phyloP scores from a whole-genome alignment of 2,329 filamentous ascomycete species.

The Colletotrichum nymphaeae region DNA sequence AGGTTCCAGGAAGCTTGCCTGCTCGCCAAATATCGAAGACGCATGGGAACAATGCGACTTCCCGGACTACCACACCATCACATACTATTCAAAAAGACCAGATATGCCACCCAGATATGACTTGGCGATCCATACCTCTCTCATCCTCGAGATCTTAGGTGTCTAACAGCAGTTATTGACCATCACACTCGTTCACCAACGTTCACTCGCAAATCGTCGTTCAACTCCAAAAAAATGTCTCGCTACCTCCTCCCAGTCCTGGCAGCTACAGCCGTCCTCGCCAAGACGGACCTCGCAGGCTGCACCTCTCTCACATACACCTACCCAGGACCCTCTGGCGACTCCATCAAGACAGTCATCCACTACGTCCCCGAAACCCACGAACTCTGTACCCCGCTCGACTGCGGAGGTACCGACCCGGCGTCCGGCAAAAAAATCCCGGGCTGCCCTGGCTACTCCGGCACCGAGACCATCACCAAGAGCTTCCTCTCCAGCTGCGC shows the following conservation, averaged over 20 bases:
- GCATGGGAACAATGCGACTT: neutral
- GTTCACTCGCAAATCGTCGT: neutral
- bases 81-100: neutral
- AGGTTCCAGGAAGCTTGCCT: neutral
- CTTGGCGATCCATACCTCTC: neutral
- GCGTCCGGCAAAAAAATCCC: constrained; percentile 72
- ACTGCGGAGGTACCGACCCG: constrained; percentile 72
- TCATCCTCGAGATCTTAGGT: neutral
- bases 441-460: constrained; percentile 66
- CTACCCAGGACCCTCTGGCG: constrained; percentile 36
- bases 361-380: constrained; percentile 73
- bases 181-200: neutral
- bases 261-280: constrained; percentile 46
- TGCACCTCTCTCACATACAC: constrained; percentile 51
- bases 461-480: constrained; percentile 52
- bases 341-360: constrained; percentile 57
- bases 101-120: no score
- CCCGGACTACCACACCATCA: neutral
- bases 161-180: no score
- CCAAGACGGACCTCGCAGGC: constrained; percentile 57
- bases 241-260: constrained; percentile 38
- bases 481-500: constrained; percentile 16
- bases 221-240: neutral
- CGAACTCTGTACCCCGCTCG: constrained; percentile 71
- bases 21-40: neutral